phyloP scores from a whole-genome alignment of 2,329 filamentous ascomycete genomes.

The Lecanoromycetidae sp. region DNA sequence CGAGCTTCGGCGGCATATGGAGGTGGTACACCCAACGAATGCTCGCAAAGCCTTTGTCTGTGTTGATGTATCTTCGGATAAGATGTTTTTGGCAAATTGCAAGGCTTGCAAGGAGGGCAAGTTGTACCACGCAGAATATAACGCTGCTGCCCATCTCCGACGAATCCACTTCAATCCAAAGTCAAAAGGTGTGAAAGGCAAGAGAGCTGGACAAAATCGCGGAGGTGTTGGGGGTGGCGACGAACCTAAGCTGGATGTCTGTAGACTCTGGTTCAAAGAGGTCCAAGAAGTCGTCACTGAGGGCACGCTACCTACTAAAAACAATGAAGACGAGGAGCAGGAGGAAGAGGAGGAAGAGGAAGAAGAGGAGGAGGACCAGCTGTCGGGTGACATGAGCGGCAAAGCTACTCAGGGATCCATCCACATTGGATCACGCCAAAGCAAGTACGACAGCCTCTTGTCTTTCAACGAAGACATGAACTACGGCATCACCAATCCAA shows the following conservation, averaged over 20 bases:
- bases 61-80: slow-evolving; percentile 45
- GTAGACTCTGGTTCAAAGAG: slow-evolving; percentile 49
- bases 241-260: slow-evolving; percentile 46
- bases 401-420: too few relatives aligned
- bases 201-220: slow-evolving; percentile 42
- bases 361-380: background rate
- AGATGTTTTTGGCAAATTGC: slow-evolving; percentile 63
- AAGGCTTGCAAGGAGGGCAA: slow-evolving; percentile 69
- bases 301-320: background rate
- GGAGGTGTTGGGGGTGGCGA: slow-evolving; percentile 53
- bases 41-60: slow-evolving; percentile 52
- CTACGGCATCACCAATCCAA: too few relatives aligned
- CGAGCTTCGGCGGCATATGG: slow-evolving; percentile 59
- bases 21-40: slow-evolving; percentile 53
- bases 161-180: slow-evolving; percentile 68
- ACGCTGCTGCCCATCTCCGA: slow-evolving; percentile 80
- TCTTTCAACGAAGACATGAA: too few relatives aligned
- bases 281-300: slow-evolving; percentile 20
- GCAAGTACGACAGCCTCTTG: too few relatives aligned
- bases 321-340: background rate
- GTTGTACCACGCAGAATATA: slow-evolving; percentile 84
- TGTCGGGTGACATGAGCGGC: background rate
- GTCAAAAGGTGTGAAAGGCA: slow-evolving; percentile 39
- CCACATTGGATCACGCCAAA: too few relatives aligned
- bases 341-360: background rate